phyloP scores from a whole-genome alignment of 345 rosid species.

The Eutrema yunnanense region DNA sequence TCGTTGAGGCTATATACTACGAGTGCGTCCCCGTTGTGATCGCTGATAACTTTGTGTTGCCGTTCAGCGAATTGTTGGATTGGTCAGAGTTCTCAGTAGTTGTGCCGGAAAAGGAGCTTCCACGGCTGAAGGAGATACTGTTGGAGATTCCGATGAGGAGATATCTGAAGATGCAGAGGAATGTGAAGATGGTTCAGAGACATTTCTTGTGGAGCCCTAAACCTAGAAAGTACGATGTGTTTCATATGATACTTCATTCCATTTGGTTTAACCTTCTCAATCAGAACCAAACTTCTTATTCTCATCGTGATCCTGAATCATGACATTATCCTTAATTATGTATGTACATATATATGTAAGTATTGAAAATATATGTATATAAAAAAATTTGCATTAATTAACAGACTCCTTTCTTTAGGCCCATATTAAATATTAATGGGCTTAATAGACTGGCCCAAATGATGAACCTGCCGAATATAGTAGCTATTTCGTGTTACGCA shows the following conservation, averaged over 20 bases:
- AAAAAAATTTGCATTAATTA: not conserved
- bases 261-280: conserved; percentile 71
- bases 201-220: conserved; percentile 79
- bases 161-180: conserved; percentile 56
- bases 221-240: conserved; percentile 74
- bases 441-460: no score
- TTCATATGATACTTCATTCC: conserved; percentile 91
- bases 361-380: not conserved
- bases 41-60: conserved; percentile 85
- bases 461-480: no score
- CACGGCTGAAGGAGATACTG: conserved; percentile 73
- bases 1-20: conserved; percentile 82
- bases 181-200: conserved; percentile 79
- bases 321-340: not conserved
- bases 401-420: no score
- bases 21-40: conserved; percentile 87
- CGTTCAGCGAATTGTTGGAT: conserved; percentile 63
- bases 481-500: no score
- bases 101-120: conserved; percentile 77
- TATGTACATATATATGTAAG: conserved; percentile 1
- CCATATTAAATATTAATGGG: no score
- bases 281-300: conserved; percentile 35
- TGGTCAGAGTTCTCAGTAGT: conserved; percentile 80
- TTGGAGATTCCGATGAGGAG: conserved; percentile 54
- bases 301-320: not conserved